Conservation (phyloP, 805 yeast genomes). For the Lachancea cidri region DNA sequence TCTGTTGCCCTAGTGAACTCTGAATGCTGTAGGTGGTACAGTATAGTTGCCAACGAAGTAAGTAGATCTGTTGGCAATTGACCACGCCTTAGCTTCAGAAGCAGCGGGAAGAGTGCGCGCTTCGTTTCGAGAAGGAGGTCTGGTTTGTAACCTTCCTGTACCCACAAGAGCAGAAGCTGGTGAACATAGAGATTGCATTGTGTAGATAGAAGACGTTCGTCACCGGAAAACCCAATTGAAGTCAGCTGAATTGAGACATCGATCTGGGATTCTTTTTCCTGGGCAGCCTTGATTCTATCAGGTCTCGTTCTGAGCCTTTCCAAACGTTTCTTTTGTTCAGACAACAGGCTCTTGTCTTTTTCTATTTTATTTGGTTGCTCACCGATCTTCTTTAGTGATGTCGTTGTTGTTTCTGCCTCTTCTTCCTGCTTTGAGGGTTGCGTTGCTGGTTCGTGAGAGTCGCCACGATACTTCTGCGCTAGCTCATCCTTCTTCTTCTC, state of each 20-base stretch:
- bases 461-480: too few relatives aligned
- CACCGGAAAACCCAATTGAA: conserved; percentile 42
- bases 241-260: conserved; percentile 27
- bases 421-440: neutral
- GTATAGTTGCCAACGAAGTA: conserved; percentile 53
- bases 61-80: conserved; percentile 38
- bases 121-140: conserved; percentile 43
- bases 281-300: conserved; percentile 9
- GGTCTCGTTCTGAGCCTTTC: conserved; percentile 12
- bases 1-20: conserved; percentile 40
- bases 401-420: too few relatives aligned
- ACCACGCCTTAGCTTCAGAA: conserved; percentile 48
- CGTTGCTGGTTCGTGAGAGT: too few relatives aligned
- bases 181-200: conserved; percentile 40
- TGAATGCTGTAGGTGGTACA: conserved; percentile 52
- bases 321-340: neutral
- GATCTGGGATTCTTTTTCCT: conserved; percentile 12
- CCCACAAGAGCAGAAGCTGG: conserved; percentile 36
- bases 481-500: conserved; percentile 36
- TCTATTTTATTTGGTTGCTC: neutral
- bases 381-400: neutral
- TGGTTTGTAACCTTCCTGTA: conserved; percentile 19
- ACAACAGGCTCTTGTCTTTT: neutral
- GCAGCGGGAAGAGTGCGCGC: conserved; percentile 43
- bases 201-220: conserved; percentile 40